Evolutionary conservation across 2,329 filamentous ascomycete genomes (phyloP).

Genomic region (Diaporthe ilicicola): DNA sequence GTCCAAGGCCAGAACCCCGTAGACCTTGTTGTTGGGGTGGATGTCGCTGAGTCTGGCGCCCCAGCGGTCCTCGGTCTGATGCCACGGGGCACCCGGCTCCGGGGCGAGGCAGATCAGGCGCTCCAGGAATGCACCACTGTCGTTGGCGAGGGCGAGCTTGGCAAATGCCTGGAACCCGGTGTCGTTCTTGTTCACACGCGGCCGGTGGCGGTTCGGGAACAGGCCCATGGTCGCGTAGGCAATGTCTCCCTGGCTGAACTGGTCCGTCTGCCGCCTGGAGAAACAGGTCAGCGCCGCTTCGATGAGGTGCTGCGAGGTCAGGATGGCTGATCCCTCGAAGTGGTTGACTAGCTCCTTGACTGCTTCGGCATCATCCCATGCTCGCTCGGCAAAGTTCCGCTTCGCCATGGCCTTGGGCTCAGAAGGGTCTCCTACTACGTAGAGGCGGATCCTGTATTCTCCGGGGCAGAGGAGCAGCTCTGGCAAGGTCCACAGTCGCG

Average conservation of each 20-base stretch:
- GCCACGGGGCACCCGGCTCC: constrained; percentile 46
- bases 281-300: constrained; percentile 43
- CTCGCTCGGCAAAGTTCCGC: constrained; percentile 48
- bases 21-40: constrained; percentile 49
- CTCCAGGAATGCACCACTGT: constrained; percentile 53
- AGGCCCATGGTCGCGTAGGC: constrained; percentile 58
- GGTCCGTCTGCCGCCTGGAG: constrained; percentile 45
- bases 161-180: constrained; percentile 57
- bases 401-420: constrained; percentile 41
- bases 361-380: constrained; percentile 49
- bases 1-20: constrained; percentile 50
- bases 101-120: constrained; percentile 54
- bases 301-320: constrained; percentile 52
- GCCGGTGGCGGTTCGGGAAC: constrained; percentile 45
- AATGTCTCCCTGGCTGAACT: constrained; percentile 49
- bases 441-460: constrained; percentile 32
- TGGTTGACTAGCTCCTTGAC: constrained; percentile 54
- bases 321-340: constrained; percentile 50
- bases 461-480: constrained; percentile 42
- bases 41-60: constrained; percentile 54
- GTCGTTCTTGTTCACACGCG: constrained; percentile 47
- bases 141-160: constrained; percentile 54
- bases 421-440: not conserved
- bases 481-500: constrained; percentile 55
- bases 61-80: constrained; percentile 50